Conservation (phyloP, 1,284 basidiomycete species). For the Clitocybe nebularis region DNA sequence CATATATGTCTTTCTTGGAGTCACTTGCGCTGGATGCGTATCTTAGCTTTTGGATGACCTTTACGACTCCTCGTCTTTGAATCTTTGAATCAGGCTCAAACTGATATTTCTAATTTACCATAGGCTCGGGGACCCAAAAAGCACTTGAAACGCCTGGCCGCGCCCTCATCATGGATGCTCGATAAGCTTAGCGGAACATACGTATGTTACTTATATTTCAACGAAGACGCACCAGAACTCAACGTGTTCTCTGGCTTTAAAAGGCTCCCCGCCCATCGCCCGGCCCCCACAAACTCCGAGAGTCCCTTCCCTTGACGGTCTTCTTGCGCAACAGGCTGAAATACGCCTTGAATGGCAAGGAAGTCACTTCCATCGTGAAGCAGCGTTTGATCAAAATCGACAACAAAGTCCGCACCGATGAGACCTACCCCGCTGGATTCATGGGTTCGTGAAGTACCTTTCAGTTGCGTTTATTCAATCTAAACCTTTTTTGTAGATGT, state of each 20-base stretch:
- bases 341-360: conserved; percentile 95
- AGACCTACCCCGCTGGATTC: conserved; percentile 96
- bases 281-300: conserved; percentile 98
- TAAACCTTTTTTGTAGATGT: conserved; percentile 67
- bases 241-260: conserved; percentile 13
- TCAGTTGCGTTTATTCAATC: not conserved
- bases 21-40: conserved; percentile 32
- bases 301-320: conserved; percentile 91
- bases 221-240: conserved; percentile 4
- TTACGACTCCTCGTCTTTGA: conserved; percentile 19
- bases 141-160: conserved; percentile 97
- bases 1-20: conserved; percentile 18
- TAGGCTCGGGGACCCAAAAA: conserved; percentile 98
- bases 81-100: conserved; percentile 6
- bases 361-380: conserved; percentile 93
- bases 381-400: conserved; percentile 99
- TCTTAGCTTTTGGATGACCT: conserved; percentile 31
- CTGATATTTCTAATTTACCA: conserved; percentile 17
- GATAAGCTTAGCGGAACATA: conserved; percentile 99
- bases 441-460: conserved; percentile 62
- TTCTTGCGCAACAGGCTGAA: conserved; percentile 99
- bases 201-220: conserved; percentile 48
- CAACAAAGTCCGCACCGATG: conserved; percentile 97
- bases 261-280: conserved; percentile 95
- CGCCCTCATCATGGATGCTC: conserved; percentile 99